Evolutionary conservation across 768 basidiomycete genomes (phyloP), one percentile per base, ranked within the genome.

Genomic region (Lactarius deliciosus): DNA sequence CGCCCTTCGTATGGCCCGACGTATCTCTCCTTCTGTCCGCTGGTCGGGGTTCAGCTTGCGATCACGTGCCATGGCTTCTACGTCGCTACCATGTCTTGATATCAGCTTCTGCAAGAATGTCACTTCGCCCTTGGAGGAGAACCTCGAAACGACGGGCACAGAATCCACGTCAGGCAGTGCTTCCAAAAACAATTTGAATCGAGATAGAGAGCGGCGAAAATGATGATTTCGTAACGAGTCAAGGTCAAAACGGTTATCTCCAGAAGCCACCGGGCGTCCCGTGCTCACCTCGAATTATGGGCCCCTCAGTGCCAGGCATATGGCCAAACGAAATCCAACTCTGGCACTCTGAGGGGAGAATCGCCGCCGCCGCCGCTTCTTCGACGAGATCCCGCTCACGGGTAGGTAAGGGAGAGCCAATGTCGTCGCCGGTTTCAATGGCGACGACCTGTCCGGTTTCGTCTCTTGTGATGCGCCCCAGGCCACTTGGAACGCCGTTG

Each of bases 31-130:
- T 38, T 80, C 83, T 2, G 94, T 97, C 73, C 89, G 85, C 79
- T 98, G 96, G 76, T 87, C 88, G 18, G 84, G 77, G 75, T 98
- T 98, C 65, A 90, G 75, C 76, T 82, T 88, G 65, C 86, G 79
- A 78, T 98, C 96, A 70, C 81, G 80, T 13, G 86, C 85, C 95
- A 97, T 98, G 58, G 77, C 80, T 34, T 84, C 82, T 28, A 88
- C 77, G 77, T 98, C 88, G 36, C 81, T 78, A 1, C 88, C 91
- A 77, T 98, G 80, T 75, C 84, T 88, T 50, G 76, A 76, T 15
- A 92, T 84, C 34, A 98, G 82, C 53, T 82, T 78, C 64, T 78
- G 75, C 53, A 98, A 80, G 76, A 89, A 91, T 55, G 76, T 77
- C 64, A 81, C 75, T 77, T 98, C 94, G 3, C 88, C 87, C 13